These are phyloP conservation scores for Epichloe gansuensis DNA, from an alignment of 2,329 filamentous ascomycete species.

Conservation along the genomic window DNA sequence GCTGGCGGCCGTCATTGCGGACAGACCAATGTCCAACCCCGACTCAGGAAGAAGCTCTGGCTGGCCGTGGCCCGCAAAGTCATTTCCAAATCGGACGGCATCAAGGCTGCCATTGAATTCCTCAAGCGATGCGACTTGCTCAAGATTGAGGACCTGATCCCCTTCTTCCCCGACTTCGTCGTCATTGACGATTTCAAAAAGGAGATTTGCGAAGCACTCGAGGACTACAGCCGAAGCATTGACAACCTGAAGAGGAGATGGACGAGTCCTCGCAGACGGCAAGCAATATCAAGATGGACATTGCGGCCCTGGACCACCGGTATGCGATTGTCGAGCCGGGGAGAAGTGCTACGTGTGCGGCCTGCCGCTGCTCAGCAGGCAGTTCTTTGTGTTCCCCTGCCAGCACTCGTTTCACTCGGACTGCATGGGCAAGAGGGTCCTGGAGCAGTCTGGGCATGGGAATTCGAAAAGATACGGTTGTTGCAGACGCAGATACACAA, in stretches of 20 bases:
- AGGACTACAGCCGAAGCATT: slow-evolving; percentile 87
- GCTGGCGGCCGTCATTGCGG: slow-evolving; percentile 78
- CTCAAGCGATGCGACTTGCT: slow-evolving; percentile 83
- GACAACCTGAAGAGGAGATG: slow-evolving; percentile 88
- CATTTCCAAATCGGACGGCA: slow-evolving; percentile 73
- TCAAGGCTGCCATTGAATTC: slow-evolving; percentile 90
- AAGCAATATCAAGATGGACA: slow-evolving; percentile 80
- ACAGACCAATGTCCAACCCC: slow-evolving; percentile 69
- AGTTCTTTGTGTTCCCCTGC: slow-evolving; percentile 98
- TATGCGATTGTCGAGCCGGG: slow-evolving; percentile 93
- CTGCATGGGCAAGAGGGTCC: slow-evolving; percentile 74
- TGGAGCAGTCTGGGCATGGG: slow-evolving; percentile 66
- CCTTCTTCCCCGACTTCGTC: slow-evolving; percentile 97
- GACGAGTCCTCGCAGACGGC: slow-evolving; percentile 85
- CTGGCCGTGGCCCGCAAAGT: slow-evolving; percentile 90
- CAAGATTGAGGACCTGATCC: slow-evolving; percentile 91
- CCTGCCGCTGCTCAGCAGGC: slow-evolving; percentile 72
- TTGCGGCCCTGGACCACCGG: slow-evolving; percentile 70
- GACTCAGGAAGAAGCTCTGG: slow-evolving; percentile 88
- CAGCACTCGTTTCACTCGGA: slow-evolving; percentile 97
- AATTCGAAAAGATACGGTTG: slow-evolving; percentile 74
- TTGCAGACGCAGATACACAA: slow-evolving; percentile 74
- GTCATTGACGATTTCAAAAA: slow-evolving; percentile 99
- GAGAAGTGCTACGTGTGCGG: slow-evolving; percentile 87
- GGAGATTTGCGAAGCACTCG: slow-evolving; percentile 86